These are phyloP conservation scores for Gastrolobium villosum DNA, from an alignment of 306 rosid genomes.

Conservation along the genomic window DNA sequence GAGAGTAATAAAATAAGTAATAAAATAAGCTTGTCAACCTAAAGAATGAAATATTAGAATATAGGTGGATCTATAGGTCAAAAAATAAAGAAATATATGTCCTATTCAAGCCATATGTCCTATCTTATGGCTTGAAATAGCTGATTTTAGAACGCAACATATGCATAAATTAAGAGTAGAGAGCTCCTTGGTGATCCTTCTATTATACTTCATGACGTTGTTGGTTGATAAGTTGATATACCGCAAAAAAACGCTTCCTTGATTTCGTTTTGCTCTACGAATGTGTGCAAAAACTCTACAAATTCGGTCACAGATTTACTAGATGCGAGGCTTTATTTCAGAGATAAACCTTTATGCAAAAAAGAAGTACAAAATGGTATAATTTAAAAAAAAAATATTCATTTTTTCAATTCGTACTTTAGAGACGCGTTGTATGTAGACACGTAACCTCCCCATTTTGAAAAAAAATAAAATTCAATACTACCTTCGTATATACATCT, in stretches of 20 bases:
- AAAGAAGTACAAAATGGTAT: too few relatives aligned
- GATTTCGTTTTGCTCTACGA: neutral
- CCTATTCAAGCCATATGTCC: neutral
- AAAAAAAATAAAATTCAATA: too few relatives aligned
- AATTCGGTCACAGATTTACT: too few relatives aligned
- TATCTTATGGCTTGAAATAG: neutral
- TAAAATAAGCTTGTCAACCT: neutral
- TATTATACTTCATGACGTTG: neutral
- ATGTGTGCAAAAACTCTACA: neutral
- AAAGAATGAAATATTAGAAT: neutral
- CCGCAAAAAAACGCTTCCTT: neutral
- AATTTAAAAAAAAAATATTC: too few relatives aligned
- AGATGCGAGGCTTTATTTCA: neutral
- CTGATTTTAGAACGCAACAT: neutral
- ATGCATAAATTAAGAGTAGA: neutral
- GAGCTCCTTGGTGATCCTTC: neutral
- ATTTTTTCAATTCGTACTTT: neutral
- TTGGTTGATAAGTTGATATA: neutral
- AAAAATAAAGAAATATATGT: neutral
- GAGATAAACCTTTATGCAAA: neutral
- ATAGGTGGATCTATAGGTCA: neutral
- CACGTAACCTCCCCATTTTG: too few relatives aligned
- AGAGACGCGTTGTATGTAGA: neutral
- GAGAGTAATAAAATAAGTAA: neutral
- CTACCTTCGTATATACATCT: too few relatives aligned